Evolutionary conservation across 331 rosid genomes (phyloP).

Genomic region (Quercus tomentella): DNA sequence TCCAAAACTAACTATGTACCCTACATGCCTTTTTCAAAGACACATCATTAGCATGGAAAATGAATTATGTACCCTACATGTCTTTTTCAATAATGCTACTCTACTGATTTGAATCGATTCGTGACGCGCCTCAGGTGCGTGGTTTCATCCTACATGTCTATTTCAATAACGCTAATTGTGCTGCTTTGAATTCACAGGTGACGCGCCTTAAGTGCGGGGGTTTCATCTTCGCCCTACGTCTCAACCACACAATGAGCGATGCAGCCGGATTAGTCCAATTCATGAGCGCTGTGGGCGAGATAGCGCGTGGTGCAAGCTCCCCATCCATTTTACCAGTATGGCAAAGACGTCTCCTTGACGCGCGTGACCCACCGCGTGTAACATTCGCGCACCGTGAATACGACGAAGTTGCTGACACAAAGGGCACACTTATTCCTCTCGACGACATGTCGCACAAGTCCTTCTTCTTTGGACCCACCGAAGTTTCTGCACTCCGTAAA

Average conservation of each 20-base stretch:
- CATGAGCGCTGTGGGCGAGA: conserved; percentile 2
- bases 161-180: neutral
- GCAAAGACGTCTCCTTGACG: conserved; percentile 1
- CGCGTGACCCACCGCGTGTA: neutral
- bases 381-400: neutral
- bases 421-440: neutral
- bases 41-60: too few relatives aligned
- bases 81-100: too few relatives aligned
- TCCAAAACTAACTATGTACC: too few relatives aligned
- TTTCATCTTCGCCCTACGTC: neutral
- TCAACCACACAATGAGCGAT: conserved; percentile 8
- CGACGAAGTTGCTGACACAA: neutral
- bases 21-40: neutral
- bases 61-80: neutral
- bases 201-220: conserved; percentile 10
- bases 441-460: neutral
- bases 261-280: conserved; percentile 1
- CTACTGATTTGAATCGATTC: neutral
- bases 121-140: conserved; percentile 6
- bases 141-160: neutral
- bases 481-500: neutral
- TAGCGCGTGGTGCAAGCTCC: neutral
- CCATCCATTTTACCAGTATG: conserved; percentile 12
- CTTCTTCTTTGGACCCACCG: neutral
- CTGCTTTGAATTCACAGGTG: neutral